Evolutionary conservation across 106 monocot species (phyloP).

Genomic region (Apostasia shenzhenica): DNA sequence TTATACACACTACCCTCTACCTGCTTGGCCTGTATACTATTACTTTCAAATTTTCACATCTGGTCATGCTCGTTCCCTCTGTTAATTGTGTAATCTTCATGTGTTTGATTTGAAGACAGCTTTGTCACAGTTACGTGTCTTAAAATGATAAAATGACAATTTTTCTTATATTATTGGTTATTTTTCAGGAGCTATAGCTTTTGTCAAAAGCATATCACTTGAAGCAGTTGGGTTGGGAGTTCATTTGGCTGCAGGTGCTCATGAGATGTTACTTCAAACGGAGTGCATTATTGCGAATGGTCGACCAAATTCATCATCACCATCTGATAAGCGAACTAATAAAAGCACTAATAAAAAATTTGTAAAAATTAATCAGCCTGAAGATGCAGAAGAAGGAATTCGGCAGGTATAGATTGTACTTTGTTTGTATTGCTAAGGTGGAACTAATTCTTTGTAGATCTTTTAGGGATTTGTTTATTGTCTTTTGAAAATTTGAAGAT

Average conservation of each 20-base stretch:
- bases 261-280: conserved; percentile 82
- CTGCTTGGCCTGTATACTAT: too few species aligned
- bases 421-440: too few species aligned
- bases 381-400: conserved; percentile 78
- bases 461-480: too few species aligned
- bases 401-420: conserved; percentile 43
- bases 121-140: too few species aligned
- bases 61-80: too few species aligned
- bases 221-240: conserved; percentile 95
- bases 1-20: too few species aligned
- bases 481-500: too few species aligned
- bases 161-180: neutral
- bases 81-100: too few species aligned
- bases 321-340: conserved; percentile 9
- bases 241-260: conserved; percentile 92
- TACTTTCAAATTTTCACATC: too few species aligned
- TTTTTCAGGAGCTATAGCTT: conserved; percentile 77
- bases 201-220: conserved; percentile 79
- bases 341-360: conserved; percentile 25
- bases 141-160: too few species aligned
- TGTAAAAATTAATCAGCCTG: conserved; percentile 73
- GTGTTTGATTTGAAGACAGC: too few species aligned
- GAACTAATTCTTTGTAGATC: too few species aligned
- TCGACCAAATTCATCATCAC: conserved; percentile 26
- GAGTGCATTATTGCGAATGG: conserved; percentile 52